Evolutionary conservation across 768 basidiomycete species (phyloP), one percentile per base, ranked within the genome.

Genomic region (Agrocybe pediades): DNA sequence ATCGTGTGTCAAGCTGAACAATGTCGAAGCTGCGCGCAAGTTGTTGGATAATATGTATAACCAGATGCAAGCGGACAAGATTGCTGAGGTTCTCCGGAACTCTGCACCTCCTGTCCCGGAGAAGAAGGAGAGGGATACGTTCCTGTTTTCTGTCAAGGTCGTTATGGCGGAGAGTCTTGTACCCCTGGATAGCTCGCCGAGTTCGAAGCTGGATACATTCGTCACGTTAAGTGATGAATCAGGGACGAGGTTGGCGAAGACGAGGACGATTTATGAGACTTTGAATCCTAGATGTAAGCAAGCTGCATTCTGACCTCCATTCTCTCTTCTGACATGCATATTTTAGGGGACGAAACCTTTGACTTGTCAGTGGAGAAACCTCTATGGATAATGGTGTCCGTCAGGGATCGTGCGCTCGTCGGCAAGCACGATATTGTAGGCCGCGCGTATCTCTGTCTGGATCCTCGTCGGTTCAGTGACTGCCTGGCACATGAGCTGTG

Each of bases 1-100:
- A 74, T 94, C 93, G 0, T 98, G 95, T 64, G 92, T 99, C 67
- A 98, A 98, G 75, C 81, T 98, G 46, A 99, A 99, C 77, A 98
- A 98, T 69, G 86, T 98, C 58, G 95, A 95, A 62, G 89, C 92
- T 9, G 94, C 95, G 1, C 85, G 95, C 25, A 85, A 85, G 55
- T 79, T 97, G 43, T 80, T 99, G 56, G 97, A 99, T 68, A 92
- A 90, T 56, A 90, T 98, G 82, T 98, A 98, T 69, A 86, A 81
- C 46, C 88, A 93, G 63, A 86, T 97, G 78, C 82, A 95, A 53
- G 93, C 88, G 0, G 97, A 99, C 74, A 86, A 86, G 64, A 81
- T 95, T 53, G 81, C 88, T 2, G 85, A 87, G 23, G 76, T 84
- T 23, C 64, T 92, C 50, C 71, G 74, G 49, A 69, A 73, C 17